phyloP scores from a whole-genome alignment of 2,329 filamentous ascomycete species.

The Aspergillus bombycis region DNA sequence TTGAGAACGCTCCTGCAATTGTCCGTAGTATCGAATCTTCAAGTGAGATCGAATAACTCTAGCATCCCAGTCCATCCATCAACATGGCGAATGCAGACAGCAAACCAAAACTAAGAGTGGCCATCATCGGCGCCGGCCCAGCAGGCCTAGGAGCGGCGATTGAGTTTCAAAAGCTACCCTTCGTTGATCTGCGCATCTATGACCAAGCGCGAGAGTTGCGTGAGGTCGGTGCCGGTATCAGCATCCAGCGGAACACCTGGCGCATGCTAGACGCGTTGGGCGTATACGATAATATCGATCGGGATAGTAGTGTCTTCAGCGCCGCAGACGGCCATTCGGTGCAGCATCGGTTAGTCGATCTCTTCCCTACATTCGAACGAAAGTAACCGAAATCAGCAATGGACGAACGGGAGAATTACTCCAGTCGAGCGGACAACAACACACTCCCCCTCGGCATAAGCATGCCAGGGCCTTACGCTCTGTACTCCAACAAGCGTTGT shows the following conservation, averaged over 20 bases:
- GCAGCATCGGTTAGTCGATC: conserved; percentile 13
- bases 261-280: conserved; percentile 18
- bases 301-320: conserved; percentile 9
- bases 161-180: conserved; percentile 15
- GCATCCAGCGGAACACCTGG: conserved; percentile 18
- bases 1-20: not conserved
- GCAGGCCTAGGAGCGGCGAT: conserved; percentile 19
- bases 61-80: no score
- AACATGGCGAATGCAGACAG: not conserved
- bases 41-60: not conserved
- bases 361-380: accelerated
- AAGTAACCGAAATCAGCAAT: conserved; percentile 3
- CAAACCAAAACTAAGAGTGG: conserved; percentile 11
- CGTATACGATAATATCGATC: conserved; percentile 15
- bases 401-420: conserved; percentile 17
- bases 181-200: conserved; percentile 13
- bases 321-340: conserved; percentile 15
- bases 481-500: conserved; percentile 14
- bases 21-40: accelerated
- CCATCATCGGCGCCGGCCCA: conserved; percentile 19
- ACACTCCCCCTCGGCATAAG: conserved; percentile 11
- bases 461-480: conserved; percentile 17
- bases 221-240: conserved; percentile 18
- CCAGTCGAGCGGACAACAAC: conserved; percentile 7
- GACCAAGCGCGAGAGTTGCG: conserved; percentile 15